phyloP scores from a whole-genome alignment of 2,329 filamentous ascomycete genomes.

The Bipolaris oryzae region DNA sequence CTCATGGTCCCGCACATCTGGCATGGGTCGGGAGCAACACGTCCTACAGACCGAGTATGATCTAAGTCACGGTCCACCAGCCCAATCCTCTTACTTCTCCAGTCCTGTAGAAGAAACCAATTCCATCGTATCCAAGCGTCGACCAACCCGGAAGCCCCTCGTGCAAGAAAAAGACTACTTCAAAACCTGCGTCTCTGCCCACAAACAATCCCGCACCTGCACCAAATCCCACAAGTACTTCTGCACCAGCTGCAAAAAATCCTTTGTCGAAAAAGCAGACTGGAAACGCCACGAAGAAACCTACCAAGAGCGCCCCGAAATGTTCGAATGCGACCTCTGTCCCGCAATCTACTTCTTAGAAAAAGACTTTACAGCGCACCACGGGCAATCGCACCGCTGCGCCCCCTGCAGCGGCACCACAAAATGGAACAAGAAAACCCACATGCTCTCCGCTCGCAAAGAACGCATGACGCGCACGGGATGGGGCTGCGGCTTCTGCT shows the following conservation, averaged over 20 bases:
- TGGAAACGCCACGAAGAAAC: constrained; percentile 73
- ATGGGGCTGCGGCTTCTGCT: constrained; percentile 72
- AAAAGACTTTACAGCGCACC: constrained; percentile 69
- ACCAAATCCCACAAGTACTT: constrained; percentile 37
- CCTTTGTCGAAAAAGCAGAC: constrained; percentile 69
- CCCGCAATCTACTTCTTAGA: constrained; percentile 68
- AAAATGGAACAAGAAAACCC: constrained; percentile 58
- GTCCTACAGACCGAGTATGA: constrained; percentile 19
- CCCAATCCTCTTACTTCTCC: constrained; percentile 1
- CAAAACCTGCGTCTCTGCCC: constrained; percentile 37
- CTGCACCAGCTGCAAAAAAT: constrained; percentile 60
- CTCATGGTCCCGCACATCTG: constrained; percentile 31
- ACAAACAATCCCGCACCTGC: constrained; percentile 27
- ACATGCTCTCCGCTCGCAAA: constrained; percentile 50
- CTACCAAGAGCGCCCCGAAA: constrained; percentile 69
- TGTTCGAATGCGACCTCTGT: constrained; percentile 68
- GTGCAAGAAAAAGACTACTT: constrained; percentile 31
- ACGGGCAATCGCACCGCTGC: constrained; percentile 66
- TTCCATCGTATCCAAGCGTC: constrained; percentile 5
- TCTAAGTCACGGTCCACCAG: constrained; percentile 8
- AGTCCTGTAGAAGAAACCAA: constrained; percentile 9
- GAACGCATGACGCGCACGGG: constrained; percentile 55
- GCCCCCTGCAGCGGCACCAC: constrained; percentile 48
- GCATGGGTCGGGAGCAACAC: constrained; percentile 17
- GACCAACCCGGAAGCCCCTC: constrained; percentile 13